These are phyloP conservation scores for Pseudogymnoascus pannorum DNA, from an alignment of 2,329 filamentous ascomycete genomes.

Conservation along the genomic window DNA sequence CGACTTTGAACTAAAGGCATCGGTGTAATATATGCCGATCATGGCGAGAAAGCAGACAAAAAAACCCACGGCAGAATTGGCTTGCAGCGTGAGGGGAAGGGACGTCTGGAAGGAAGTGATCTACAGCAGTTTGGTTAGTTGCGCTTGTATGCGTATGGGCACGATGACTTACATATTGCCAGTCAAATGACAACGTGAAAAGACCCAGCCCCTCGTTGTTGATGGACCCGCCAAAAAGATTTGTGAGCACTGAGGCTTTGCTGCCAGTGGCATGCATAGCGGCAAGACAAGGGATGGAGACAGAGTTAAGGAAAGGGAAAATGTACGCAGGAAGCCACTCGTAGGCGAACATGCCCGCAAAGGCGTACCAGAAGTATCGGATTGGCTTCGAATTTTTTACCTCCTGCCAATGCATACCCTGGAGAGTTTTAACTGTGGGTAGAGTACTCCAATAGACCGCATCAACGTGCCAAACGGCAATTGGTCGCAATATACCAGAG, in stretches of 20 bases:
- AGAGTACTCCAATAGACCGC: constrained; percentile 40
- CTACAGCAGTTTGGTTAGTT: constrained; percentile 25
- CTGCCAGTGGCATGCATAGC: constrained; percentile 37
- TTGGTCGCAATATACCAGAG: constrained; percentile 39
- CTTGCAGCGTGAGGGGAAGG: constrained; percentile 44
- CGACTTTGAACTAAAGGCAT: constrained; percentile 33
- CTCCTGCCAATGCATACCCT: constrained; percentile 34
- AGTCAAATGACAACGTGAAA: constrained; percentile 37
- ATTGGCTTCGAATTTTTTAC: constrained; percentile 34
- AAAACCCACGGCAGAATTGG: constrained; percentile 40
- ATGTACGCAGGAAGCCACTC: constrained; percentile 43
- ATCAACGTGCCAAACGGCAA: constrained; percentile 41
- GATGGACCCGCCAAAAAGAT: constrained; percentile 40
- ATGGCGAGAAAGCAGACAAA: constrained; percentile 42
- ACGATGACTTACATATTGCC: constrained; percentile 38
- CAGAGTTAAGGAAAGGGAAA: constrained; percentile 36
- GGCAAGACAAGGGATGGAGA: constrained; percentile 40
- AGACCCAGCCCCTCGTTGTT: constrained; percentile 40
- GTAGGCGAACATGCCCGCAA: constrained; percentile 38
- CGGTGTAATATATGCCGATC: constrained; percentile 38
- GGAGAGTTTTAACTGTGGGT: constrained; percentile 33
- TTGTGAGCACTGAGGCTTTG: constrained; percentile 39
- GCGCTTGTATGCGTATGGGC: background rate
- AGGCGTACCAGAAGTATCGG: constrained; percentile 36
- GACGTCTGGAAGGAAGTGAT: constrained; percentile 48